Percentiles rank a stretch among this genome's conserved stretches.
Evolutionary conservation across 805 yeast genomes (phyloP).

Genomic region (Candida quercuum): DNA sequence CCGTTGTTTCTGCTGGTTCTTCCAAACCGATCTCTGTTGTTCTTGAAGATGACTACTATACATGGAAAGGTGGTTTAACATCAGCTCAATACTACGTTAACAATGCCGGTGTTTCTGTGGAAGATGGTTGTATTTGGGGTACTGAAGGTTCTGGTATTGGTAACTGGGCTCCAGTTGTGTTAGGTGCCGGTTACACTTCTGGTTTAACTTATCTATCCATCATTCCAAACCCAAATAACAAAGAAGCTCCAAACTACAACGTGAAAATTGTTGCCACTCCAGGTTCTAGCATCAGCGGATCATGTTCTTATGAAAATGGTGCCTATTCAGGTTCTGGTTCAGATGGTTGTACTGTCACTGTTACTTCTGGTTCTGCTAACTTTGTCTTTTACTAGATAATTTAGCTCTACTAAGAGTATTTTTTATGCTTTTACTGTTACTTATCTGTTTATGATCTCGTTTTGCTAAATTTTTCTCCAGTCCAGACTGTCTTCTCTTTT

Average conservation of each 20-base stretch:
- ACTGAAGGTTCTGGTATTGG: constrained; percentile 72
- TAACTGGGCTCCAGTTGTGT: constrained; percentile 96
- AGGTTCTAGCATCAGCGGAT: constrained; percentile 59
- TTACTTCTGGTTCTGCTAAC: constrained; percentile 76
- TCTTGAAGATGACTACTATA: constrained; percentile 69
- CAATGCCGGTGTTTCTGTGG: constrained; percentile 86
- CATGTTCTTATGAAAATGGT: constrained; percentile 80
- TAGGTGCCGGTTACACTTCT: constrained; percentile 82
- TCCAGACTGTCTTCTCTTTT: too few species aligned
- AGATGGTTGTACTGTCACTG: constrained; percentile 93
- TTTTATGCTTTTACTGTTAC: too few species aligned
- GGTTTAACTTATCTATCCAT: constrained; percentile 75
- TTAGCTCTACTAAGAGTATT: too few species aligned
- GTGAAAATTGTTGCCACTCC: constrained; percentile 74
- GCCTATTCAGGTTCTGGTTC: constrained; percentile 59
- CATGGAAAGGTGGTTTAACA: constrained; percentile 76
- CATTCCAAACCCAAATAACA: constrained; percentile 93
- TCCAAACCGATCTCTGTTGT: constrained; percentile 72
- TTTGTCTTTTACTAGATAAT: constrained; percentile 57
- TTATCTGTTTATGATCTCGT: too few species aligned
- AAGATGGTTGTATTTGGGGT: constrained; percentile 97
- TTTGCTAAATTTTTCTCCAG: too few species aligned
- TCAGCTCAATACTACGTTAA: constrained; percentile 97
- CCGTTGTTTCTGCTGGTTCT: constrained; percentile 67
- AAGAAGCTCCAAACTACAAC: constrained; percentile 59